Percentiles rank a stretch among this genome's conserved stretches.
phyloP scores from a whole-genome alignment of 73 alveolate genomes.

The Stentor coeruleus region DNA sequence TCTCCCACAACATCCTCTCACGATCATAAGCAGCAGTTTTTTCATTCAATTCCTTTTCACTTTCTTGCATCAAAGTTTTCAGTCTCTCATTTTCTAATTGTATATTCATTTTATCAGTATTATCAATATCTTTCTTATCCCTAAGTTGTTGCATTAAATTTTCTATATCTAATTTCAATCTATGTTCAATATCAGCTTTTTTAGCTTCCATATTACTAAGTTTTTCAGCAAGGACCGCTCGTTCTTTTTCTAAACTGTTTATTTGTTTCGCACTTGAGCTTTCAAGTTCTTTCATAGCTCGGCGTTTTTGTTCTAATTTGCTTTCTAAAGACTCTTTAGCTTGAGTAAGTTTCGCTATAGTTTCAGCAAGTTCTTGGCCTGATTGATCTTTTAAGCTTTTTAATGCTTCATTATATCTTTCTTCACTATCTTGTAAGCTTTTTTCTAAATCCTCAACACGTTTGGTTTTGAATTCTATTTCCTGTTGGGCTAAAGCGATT shows the following conservation, averaged over 20 bases:
- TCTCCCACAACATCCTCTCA: conserved; percentile 26
- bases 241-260: conserved; percentile 9
- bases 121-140: not conserved
- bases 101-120: not conserved
- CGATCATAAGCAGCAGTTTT: not conserved
- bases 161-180: conserved; percentile 4
- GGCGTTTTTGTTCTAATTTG: conserved; percentile 7
- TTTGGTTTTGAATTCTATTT: conserved; percentile 9
- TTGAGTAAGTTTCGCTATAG: conserved; percentile 14
- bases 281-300: conserved; percentile 5
- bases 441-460: conserved; percentile 28
- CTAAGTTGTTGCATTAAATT: not conserved
- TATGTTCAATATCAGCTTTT: conserved; percentile 14
- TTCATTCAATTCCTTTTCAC: conserved; percentile 12
- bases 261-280: not conserved
- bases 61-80: conserved; percentile 18
- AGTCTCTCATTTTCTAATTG: conserved; percentile 26
- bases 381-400: conserved; percentile 17
- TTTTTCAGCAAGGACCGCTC: conserved; percentile 15
- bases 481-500: conserved; percentile 22
- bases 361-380: conserved; percentile 11
- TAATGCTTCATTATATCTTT: conserved; percentile 20
- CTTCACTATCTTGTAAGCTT: conserved; percentile 7
- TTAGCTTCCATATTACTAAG: not conserved
- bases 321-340: conserved; percentile 17